These are phyloP conservation scores for Pezicula neosporulosa DNA, from an alignment of 2,329 filamentous ascomycete genomes.

Conservation along the genomic window DNA sequence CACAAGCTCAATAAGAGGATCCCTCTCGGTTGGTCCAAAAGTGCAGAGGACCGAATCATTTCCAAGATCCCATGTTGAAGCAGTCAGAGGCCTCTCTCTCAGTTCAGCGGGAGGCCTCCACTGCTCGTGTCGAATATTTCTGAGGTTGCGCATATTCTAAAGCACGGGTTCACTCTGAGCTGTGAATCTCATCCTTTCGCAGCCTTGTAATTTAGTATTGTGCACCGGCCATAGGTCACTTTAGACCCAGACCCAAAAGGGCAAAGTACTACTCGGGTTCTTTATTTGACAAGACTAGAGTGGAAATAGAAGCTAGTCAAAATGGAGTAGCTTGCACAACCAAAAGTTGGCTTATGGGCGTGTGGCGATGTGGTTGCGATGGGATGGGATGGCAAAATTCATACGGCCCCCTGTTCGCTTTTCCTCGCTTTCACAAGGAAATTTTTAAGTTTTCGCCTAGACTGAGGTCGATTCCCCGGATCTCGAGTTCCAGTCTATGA, in stretches of 20 bases:
- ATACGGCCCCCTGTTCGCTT: constrained; percentile 3
- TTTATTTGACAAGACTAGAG: constrained; percentile 4
- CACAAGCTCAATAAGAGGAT: constrained; percentile 69
- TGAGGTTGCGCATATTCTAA: constrained; percentile 77
- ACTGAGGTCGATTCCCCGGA: constrained; percentile 13
- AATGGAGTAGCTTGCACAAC: too few relatives aligned
- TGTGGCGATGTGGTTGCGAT: constrained; percentile 2
- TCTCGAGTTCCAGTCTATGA: constrained; percentile 1
- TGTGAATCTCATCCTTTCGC: neutral
- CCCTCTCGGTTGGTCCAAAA: constrained; percentile 72
- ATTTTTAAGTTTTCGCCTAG: constrained; percentile 6
- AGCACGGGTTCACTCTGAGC: neutral
- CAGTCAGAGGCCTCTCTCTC: constrained; percentile 56
- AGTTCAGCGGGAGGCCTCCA: constrained; percentile 54
- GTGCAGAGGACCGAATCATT: constrained; percentile 77
- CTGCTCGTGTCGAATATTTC: constrained; percentile 68
- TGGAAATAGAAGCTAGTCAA: neutral
- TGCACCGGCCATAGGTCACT: neutral
- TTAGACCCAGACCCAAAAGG: too few relatives aligned
- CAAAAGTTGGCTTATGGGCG: too few relatives aligned
- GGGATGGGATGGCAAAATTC: constrained; percentile 7
- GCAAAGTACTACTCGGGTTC: neutral
- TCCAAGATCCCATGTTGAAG: constrained; percentile 81
- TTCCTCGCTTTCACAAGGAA: constrained; percentile 16
- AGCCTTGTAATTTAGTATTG: neutral